Conservation (phyloP, 495 filamentous ascomycete species). For the Podospora conica region DNA sequence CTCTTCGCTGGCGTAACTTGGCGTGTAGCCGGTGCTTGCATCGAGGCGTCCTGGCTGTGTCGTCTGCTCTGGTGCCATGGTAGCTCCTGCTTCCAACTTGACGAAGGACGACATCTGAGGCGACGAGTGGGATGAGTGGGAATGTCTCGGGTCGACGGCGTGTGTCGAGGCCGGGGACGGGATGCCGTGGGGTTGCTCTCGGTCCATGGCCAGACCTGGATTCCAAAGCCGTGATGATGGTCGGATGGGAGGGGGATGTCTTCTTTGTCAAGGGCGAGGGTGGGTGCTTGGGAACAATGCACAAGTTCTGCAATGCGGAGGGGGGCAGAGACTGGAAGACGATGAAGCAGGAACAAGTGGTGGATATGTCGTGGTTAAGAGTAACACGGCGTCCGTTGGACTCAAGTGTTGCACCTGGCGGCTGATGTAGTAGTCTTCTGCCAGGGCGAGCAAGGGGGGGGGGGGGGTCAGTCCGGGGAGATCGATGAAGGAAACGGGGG, state of each 20-base stretch:
- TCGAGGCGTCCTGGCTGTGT: constrained; percentile 4
- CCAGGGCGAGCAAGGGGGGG: background rate
- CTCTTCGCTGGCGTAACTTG: constrained; percentile 3
- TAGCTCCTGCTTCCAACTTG: constrained; percentile 8
- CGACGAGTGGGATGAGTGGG: constrained; percentile 3
- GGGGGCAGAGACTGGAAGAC: constrained; percentile 3
- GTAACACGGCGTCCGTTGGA: constrained; percentile 6
- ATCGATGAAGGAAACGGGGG: constrained; percentile 11
- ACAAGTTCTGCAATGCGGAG: background rate
- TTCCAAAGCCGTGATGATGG: background rate
- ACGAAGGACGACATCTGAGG: constrained; percentile 10
- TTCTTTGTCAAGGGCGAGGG: background rate
- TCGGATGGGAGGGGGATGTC: background rate
- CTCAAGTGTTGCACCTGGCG: background rate
- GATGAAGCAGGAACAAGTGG: constrained; percentile 2
- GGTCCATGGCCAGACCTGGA: background rate
- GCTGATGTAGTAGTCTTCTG: background rate
- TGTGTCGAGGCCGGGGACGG: background rate
- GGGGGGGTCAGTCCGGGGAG: background rate
- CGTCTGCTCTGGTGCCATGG: constrained; percentile 9
- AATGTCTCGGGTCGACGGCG: background rate
- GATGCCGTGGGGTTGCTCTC: background rate
- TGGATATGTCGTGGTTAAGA: constrained; percentile 10
- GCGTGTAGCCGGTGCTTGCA: background rate
- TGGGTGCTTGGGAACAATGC: constrained; percentile 1